Conservation (phyloP, 2,329 filamentous ascomycete species). For the Ascochyta viciae-villosae region DNA sequence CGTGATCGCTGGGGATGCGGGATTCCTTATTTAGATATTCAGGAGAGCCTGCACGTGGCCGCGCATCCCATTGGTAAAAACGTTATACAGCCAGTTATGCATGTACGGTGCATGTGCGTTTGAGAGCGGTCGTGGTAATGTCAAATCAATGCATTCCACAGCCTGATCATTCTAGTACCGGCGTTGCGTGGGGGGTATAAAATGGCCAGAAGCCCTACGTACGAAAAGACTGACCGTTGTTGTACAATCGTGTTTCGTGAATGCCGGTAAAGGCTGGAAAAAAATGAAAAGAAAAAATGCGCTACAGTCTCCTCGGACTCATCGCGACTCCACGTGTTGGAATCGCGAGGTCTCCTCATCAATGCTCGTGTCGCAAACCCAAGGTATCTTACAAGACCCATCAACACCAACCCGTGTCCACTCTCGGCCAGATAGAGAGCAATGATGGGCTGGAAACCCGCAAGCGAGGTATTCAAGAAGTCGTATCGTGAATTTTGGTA, state of each 20-base stretch:
- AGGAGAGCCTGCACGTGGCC: conserved; percentile 8
- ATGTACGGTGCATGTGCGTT: background rate
- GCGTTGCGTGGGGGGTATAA: conserved; percentile 33
- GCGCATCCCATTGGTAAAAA: background rate
- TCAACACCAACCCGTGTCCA: conserved; percentile 32
- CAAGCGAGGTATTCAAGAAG: conserved; percentile 27
- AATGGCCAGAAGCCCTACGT: conserved; percentile 10
- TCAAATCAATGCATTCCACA: conserved; percentile 14
- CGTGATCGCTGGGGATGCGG: conserved; percentile 16
- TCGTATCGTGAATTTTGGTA: conserved; percentile 29
- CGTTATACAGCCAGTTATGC: background rate
- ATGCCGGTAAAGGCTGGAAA: conserved; percentile 10
- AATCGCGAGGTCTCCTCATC: background rate
- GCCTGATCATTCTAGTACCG: conserved; percentile 23
- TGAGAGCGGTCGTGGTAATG: background rate
- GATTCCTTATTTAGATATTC: background rate
- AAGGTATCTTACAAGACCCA: conserved; percentile 23
- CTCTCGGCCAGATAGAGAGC: conserved; percentile 31
- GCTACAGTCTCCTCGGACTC: conserved; percentile 11
- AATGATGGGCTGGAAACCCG: conserved; percentile 39
- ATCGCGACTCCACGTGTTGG: background rate
- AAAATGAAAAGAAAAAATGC: background rate
- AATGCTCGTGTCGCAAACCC: background rate
- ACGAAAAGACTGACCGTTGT: conserved; percentile 22
- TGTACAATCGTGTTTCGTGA: conserved; percentile 26